Evolutionary conservation across 495 filamentous ascomycete species (phyloP).

Genomic region (Pseudotulostoma volvatum): DNA sequence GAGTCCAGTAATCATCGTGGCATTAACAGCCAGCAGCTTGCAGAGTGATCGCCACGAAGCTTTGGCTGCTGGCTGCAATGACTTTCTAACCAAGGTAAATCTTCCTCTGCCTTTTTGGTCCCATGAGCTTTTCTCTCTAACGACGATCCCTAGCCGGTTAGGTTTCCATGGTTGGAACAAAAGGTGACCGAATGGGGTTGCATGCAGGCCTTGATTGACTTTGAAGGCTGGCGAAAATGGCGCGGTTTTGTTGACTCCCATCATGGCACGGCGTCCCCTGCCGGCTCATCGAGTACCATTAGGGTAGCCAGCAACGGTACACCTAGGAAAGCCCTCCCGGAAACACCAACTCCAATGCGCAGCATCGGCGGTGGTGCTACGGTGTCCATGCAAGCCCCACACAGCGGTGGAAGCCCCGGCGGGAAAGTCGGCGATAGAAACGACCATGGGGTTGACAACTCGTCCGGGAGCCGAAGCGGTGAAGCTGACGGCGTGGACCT

Average conservation of each 20-base stretch:
- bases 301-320: not conserved
- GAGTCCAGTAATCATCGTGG: slow-evolving; percentile 93
- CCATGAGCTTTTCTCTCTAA: slow-evolving; percentile 1
- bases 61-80: slow-evolving; percentile 89
- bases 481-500: too few relatives aligned
- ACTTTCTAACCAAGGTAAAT: slow-evolving; percentile 92
- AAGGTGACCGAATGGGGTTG: slow-evolving; percentile 99
- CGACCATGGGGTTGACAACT: too few relatives aligned
- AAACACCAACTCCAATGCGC: too few relatives aligned
- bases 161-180: slow-evolving; percentile 91
- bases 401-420: too few relatives aligned
- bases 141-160: slow-evolving; percentile 54
- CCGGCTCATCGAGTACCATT: not conserved
- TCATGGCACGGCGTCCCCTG: slow-evolving; percentile 1
- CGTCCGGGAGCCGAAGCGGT: too few relatives aligned
- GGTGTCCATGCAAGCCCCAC: too few relatives aligned
- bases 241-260: slow-evolving; percentile 50
- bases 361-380: too few relatives aligned
- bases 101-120: not conserved
- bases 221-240: slow-evolving; percentile 96
- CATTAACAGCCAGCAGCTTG: slow-evolving; percentile 79
- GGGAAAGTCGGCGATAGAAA: too few relatives aligned
- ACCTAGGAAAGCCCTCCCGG: not conserved
- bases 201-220: slow-evolving; percentile 97
- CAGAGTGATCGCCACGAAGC: slow-evolving; percentile 93